Percentiles rank a stretch among this genome's conserved stretches.
These are phyloP conservation scores for Gymnopus androsaceus DNA, from an alignment of 1,284 basidiomycete genomes.

Conservation along the genomic window DNA sequence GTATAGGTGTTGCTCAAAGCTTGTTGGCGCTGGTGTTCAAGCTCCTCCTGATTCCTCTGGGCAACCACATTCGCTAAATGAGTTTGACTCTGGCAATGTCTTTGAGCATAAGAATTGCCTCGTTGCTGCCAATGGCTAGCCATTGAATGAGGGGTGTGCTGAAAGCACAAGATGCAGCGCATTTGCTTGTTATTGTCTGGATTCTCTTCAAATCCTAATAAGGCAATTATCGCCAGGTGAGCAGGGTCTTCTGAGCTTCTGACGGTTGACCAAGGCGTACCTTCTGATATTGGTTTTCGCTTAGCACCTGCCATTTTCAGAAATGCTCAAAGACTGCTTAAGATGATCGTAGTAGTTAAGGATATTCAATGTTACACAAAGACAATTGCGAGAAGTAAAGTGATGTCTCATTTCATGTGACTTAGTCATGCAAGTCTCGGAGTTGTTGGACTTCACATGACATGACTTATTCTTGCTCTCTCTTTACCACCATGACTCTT, in stretches of 20 bases:
- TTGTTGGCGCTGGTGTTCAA: neutral
- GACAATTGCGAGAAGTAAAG: too few relatives aligned
- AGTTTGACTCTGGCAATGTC: neutral
- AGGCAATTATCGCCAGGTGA: neutral
- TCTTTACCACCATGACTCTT: neutral
- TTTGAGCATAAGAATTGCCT: neutral
- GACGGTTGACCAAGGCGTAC: too few relatives aligned
- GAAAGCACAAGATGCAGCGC: neutral
- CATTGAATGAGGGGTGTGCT: neutral
- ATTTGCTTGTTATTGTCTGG: neutral
- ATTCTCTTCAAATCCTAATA: neutral
- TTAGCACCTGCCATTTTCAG: too few relatives aligned
- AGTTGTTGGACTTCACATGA: neutral
- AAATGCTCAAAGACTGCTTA: too few relatives aligned
- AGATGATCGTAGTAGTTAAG: too few relatives aligned
- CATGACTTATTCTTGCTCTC: too few relatives aligned
- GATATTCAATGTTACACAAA: too few relatives aligned
- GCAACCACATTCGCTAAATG: too few relatives aligned
- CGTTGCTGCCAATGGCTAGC: neutral
- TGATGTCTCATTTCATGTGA: neutral
- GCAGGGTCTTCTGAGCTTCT: neutral
- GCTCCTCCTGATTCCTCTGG: too few relatives aligned
- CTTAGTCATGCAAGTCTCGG: neutral
- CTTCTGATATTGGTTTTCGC: neutral
- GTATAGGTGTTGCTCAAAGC: neutral